Evolutionary conservation across 352 stramenopile species (phyloP).

Genomic region (Globisporangium abappressorium): DNA sequence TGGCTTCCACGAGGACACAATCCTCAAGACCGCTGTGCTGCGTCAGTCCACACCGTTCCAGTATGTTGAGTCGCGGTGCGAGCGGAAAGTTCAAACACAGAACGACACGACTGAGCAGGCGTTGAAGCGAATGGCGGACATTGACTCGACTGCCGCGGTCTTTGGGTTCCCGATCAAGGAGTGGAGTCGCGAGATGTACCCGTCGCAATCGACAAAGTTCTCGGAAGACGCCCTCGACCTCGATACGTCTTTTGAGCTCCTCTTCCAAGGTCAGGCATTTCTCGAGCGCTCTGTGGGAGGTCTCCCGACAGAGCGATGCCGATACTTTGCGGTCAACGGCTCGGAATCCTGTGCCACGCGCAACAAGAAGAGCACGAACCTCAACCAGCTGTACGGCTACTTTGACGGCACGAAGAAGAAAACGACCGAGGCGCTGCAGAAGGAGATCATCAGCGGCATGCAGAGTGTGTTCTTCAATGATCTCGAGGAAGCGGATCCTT

Average conservation of each 20-base stretch:
- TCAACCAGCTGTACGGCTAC: slow-evolving; percentile 20
- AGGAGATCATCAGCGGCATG: slow-evolving; percentile 11
- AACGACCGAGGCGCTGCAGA: slow-evolving; percentile 1
- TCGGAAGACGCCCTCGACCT: slow-evolving; percentile 10
- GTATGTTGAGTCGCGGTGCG: slow-evolving; percentile 7
- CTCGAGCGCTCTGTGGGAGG: slow-evolving; percentile 19
- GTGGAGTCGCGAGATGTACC: slow-evolving; percentile 26
- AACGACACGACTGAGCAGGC: not conserved
- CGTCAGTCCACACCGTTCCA: slow-evolving; percentile 13
- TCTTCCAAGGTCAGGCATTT: slow-evolving; percentile 28
- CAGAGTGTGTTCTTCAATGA: slow-evolving; percentile 15
- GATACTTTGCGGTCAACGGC: slow-evolving; percentile 3
- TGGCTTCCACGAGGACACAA: slow-evolving; percentile 14
- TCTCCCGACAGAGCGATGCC: slow-evolving; percentile 13
- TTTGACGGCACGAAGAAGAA: slow-evolving; percentile 21
- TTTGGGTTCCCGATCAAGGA: slow-evolving; percentile 27
- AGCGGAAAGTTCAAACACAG: not conserved
- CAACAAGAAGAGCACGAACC: not conserved
- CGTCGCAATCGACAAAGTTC: slow-evolving; percentile 1
- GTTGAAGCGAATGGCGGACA: slow-evolving; percentile 15
- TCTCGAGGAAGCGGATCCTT: slow-evolving; percentile 2
- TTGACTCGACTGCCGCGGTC: slow-evolving; percentile 23
- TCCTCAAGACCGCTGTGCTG: slow-evolving; percentile 20
- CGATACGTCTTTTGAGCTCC: slow-evolving; percentile 24
- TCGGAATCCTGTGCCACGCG: not conserved